Evolutionary conservation across 2,329 filamentous ascomycete species (phyloP).

Genomic region (Fusarium robinianum): DNA sequence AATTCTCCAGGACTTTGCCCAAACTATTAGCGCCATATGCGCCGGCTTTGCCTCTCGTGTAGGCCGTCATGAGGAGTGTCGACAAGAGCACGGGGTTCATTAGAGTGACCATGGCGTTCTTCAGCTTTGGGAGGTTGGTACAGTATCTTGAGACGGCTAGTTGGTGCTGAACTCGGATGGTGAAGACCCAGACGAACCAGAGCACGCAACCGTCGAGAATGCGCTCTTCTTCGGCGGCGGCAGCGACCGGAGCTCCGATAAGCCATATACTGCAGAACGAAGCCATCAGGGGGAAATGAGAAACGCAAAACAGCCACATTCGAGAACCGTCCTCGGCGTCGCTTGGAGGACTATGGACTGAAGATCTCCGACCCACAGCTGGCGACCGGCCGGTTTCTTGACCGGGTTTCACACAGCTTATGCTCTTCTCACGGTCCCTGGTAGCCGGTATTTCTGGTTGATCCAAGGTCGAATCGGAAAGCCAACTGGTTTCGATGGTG

Average conservation of each 20-base stretch:
- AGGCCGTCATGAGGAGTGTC: conserved; percentile 50
- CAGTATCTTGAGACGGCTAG: conserved; percentile 37
- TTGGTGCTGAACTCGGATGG: conserved; percentile 44
- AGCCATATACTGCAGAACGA: conserved; percentile 40
- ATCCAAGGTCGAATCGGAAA: conserved; percentile 27
- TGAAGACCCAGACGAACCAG: conserved; percentile 54
- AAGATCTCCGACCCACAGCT: conserved; percentile 8
- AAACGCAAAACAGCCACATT: conserved; percentile 18
- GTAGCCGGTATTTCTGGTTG: background rate
- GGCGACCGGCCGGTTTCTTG: conserved; percentile 4
- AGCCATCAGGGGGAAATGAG: conserved; percentile 37
- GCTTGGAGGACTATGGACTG: conserved; percentile 5
- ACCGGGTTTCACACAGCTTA: background rate
- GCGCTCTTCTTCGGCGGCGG: conserved; percentile 39
- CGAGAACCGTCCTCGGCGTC: conserved; percentile 3
- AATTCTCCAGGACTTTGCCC: conserved; percentile 33
- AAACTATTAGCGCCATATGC: conserved; percentile 39
- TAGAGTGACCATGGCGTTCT: conserved; percentile 44
- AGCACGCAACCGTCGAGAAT: conserved; percentile 53
- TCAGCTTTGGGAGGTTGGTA: conserved; percentile 19
- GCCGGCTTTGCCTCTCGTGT: conserved; percentile 47
- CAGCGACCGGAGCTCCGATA: conserved; percentile 50
- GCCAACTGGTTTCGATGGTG: conserved; percentile 27
- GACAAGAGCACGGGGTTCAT: conserved; percentile 56
- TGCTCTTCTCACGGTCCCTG: conserved; percentile 11